These are phyloP conservation scores for Saitozyma podzolica DNA, from an alignment of 768 basidiomycete species.

Conservation along the genomic window DNA sequence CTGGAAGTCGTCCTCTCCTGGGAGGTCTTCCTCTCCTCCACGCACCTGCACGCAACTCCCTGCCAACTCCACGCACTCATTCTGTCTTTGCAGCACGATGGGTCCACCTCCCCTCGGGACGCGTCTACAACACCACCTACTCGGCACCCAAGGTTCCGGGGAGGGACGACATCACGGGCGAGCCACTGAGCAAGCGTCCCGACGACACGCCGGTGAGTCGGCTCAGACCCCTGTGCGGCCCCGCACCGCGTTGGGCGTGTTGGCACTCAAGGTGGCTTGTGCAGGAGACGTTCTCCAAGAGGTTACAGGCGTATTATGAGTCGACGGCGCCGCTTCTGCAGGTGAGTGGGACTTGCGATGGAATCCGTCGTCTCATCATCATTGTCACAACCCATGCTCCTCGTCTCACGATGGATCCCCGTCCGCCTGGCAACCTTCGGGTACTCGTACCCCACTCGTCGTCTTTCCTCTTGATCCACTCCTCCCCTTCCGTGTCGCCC, in stretches of 20 bases:
- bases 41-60: too few relatives aligned
- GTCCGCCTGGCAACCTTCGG: neutral
- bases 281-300: slow-evolving; percentile 51
- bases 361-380: neutral
- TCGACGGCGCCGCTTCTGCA: slow-evolving; percentile 52
- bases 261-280: neutral
- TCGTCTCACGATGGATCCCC: too few relatives aligned
- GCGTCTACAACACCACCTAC: slow-evolving; percentile 53
- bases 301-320: slow-evolving; percentile 51
- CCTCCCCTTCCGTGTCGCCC: neutral
- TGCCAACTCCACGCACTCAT: too few relatives aligned
- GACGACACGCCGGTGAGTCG: slow-evolving; percentile 52
- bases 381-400: too few relatives aligned
- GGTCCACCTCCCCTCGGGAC: slow-evolving; percentile 52
- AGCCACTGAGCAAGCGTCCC: slow-evolving; percentile 49
- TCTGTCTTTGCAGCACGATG: slow-evolving; percentile 42
- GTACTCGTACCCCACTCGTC: neutral
- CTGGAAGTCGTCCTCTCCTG: too few relatives aligned
- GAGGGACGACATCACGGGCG: slow-evolving; percentile 52
- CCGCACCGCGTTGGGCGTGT: neutral
- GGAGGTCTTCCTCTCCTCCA: too few relatives aligned
- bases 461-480: neutral
- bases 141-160: slow-evolving; percentile 50
- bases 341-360: slow-evolving; percentile 17
- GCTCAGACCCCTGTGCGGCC: neutral